Evolutionary conservation across 2,329 filamentous ascomycete genomes (phyloP).

Genomic region (Aspergillus ruber): DNA sequence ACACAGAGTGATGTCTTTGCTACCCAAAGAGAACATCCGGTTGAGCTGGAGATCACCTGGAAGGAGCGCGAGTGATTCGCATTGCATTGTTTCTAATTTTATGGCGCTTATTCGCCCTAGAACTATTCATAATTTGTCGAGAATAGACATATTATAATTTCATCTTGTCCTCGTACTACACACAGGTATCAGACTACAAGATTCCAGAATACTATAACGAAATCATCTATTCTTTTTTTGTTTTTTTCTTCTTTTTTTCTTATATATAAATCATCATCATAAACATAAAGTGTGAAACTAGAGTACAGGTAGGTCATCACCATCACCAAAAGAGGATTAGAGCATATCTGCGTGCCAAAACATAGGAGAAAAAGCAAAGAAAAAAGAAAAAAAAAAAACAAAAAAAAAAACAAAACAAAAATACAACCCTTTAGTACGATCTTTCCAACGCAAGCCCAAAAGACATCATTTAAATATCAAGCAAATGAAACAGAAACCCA

Average conservation of each 20-base stretch:
- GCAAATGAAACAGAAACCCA: slow-evolving; percentile 1
- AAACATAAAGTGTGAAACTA: background rate
- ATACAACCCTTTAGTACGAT: background rate
- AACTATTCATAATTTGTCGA: no score
- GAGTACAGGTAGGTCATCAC: slow-evolving; percentile 11
- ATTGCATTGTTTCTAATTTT: background rate
- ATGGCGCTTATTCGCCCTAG: background rate
- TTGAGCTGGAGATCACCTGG: slow-evolving; percentile 31
- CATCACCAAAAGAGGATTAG: slow-evolving; percentile 8
- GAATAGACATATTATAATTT: background rate
- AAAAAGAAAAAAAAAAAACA: background rate
- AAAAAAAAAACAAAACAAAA: background rate
- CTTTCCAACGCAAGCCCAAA: no score
- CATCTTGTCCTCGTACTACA: no score
- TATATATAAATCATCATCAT: background rate
- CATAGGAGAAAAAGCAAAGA: slow-evolving; percentile 1
- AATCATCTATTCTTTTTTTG: background rate
- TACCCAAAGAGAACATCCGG: slow-evolving; percentile 23
- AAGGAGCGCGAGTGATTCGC: slow-evolving; percentile 7
- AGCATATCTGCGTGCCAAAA: slow-evolving; percentile 13
- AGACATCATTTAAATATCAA: background rate
- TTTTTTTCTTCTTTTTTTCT: background rate
- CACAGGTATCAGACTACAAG: no score
- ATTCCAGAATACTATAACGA: background rate
- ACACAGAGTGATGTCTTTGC: slow-evolving; percentile 29